These are phyloP conservation scores for Apiosordaria backusii DNA, from an alignment of 495 filamentous ascomycete genomes.

Conservation along the genomic window DNA sequence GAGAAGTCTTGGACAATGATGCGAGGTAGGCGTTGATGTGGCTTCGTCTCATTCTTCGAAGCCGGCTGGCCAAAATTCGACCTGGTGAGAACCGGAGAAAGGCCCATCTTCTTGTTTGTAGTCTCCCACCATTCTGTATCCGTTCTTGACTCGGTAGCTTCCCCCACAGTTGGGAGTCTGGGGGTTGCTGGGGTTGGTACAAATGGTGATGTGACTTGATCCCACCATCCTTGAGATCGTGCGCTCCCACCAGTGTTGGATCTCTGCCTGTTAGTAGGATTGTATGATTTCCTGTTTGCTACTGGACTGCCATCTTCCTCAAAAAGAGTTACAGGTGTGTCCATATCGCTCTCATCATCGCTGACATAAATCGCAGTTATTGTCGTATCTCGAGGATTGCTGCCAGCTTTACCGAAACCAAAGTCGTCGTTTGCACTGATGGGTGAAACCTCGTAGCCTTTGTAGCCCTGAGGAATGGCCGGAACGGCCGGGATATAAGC, in stretches of 20 bases:
- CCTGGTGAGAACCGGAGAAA: conserved; percentile 17
- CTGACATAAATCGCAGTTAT: conserved; percentile 26
- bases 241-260: conserved; percentile 45
- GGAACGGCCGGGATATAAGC: conserved; percentile 60
- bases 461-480: conserved; percentile 32
- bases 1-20: conserved; percentile 22
- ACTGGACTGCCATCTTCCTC: conserved; percentile 46
- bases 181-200: conserved; percentile 26
- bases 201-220: conserved; percentile 75
- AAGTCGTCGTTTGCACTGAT: neutral
- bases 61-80: conserved; percentile 17
- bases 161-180: conserved; percentile 10
- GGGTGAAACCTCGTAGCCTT: neutral
- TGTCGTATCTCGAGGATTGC: conserved; percentile 15
- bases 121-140: conserved; percentile 38
- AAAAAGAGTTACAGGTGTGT: conserved; percentile 43
- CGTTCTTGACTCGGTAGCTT: neutral
- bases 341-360: conserved; percentile 35
- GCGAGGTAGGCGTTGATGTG: conserved; percentile 7
- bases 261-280: conserved; percentile 26
- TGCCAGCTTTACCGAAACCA: neutral
- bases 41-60: conserved; percentile 1
- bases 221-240: conserved; percentile 83
- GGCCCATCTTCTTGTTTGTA: conserved; percentile 28
- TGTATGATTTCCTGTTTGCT: conserved; percentile 32